Percentiles rank a stretch among this genome's conserved stretches.
phyloP scores from a whole-genome alignment of 495 filamentous ascomycete species.

The Neurospora sp. region DNA sequence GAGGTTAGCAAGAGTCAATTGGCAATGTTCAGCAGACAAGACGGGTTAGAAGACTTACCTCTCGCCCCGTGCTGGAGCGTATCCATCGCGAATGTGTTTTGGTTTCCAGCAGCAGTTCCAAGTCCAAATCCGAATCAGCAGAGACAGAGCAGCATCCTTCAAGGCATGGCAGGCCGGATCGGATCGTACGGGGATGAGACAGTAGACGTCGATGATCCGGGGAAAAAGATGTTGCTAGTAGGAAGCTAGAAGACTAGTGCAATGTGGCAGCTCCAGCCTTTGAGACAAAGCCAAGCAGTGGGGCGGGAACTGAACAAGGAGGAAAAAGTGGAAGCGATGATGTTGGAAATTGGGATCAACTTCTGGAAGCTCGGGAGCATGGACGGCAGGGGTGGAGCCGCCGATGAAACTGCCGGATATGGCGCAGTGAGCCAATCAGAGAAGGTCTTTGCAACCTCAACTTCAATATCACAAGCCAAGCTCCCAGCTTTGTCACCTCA shows the following conservation, averaged over 20 bases:
- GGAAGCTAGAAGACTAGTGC: background rate
- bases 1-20: conserved; percentile 1
- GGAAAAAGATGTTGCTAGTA: background rate
- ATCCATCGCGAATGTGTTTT: conserved; percentile 6
- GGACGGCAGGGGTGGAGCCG: background rate
- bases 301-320: background rate
- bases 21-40: background rate
- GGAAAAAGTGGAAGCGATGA: background rate
- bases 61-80: conserved; percentile 4
- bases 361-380: background rate
- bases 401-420: background rate
- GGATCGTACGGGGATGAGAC: background rate
- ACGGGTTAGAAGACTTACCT: conserved; percentile 5
- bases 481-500: background rate
- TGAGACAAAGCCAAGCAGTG: background rate
- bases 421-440: background rate
- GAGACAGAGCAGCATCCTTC: background rate
- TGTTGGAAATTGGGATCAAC: background rate
- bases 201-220: background rate
- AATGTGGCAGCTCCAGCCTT: background rate
- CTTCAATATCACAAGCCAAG: background rate
- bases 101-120: background rate
- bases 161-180: background rate
- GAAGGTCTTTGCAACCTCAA: background rate
- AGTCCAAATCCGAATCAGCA: background rate